A percentile compares a stretch with the other conserved stretches of the same genome.
Conservation (phyloP, 306 rosid species). For the Quillaja saponaria region DNA sequence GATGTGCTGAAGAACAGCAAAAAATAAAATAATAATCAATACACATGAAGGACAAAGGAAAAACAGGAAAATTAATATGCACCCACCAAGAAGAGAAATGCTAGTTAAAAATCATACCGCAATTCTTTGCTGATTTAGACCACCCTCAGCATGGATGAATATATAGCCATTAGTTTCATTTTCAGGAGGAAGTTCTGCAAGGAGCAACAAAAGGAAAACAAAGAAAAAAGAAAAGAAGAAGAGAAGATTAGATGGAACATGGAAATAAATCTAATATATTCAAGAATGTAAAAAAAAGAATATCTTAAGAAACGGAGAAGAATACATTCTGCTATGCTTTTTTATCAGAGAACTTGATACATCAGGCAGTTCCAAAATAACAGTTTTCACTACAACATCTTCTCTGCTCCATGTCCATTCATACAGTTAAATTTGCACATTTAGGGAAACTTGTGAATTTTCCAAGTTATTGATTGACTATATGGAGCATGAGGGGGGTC, state of each 20-base stretch:
- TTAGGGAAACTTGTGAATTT: background rate
- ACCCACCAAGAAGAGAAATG: too few relatives aligned
- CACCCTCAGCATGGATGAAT: slow-evolving; percentile 97
- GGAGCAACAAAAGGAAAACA: slow-evolving; percentile 21
- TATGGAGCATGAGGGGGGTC: too few relatives aligned
- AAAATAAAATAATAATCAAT: slow-evolving; percentile 11
- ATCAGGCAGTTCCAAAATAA: background rate
- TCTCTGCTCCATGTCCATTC: background rate
- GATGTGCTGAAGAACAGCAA: slow-evolving; percentile 13
- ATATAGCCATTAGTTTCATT: slow-evolving; percentile 87
- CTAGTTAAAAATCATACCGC: slow-evolving; percentile 72
- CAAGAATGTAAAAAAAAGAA: too few relatives aligned
- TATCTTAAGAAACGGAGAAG: too few relatives aligned
- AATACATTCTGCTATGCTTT: too few relatives aligned
- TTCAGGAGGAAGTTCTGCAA: slow-evolving; percentile 81
- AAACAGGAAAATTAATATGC: slow-evolving; percentile 14
- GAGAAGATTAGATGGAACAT: too few relatives aligned
- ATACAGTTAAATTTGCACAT: background rate
- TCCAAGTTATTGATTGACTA: too few relatives aligned
- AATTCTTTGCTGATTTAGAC: slow-evolving; percentile 94
- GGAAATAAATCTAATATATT: too few relatives aligned
- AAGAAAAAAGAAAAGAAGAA: too few relatives aligned
- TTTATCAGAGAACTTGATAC: too few relatives aligned
- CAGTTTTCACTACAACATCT: background rate
- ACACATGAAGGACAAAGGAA: slow-evolving; percentile 5